Conservation (phyloP, 257 asterid genomes). For the Penstemon newberryi region DNA sequence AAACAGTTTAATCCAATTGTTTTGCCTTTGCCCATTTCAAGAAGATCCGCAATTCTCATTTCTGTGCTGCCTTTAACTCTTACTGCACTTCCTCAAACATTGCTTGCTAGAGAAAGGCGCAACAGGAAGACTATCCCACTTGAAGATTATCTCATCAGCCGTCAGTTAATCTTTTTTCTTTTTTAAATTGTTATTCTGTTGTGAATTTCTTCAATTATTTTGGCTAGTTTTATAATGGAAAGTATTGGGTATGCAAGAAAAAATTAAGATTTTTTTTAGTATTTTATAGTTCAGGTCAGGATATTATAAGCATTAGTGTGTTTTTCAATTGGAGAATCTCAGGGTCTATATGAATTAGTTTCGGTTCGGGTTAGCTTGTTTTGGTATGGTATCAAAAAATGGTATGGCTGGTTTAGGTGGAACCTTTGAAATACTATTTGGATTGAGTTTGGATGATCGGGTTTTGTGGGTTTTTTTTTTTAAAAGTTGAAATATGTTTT, state of each 20-base stretch:
- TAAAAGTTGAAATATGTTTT: too few relatives aligned
- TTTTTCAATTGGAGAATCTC: neutral
- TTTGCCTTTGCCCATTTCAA: constrained; percentile 55
- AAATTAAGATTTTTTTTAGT: neutral
- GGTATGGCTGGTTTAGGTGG: too few relatives aligned
- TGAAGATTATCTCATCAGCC: constrained; percentile 64
- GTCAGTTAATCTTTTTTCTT: constrained; percentile 39
- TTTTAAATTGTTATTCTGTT: neutral
- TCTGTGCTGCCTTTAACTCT: constrained; percentile 57
- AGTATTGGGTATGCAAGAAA: too few relatives aligned
- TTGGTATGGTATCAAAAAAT: too few relatives aligned
- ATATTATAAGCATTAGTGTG: neutral
- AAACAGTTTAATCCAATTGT: constrained; percentile 24
- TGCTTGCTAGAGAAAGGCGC: constrained; percentile 89
- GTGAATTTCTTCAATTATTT: neutral
- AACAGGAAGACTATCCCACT: constrained; percentile 68
- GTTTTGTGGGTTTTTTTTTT: too few relatives aligned
- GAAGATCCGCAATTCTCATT: constrained; percentile 67
- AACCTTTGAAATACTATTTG: too few relatives aligned
- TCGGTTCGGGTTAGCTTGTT: too few relatives aligned
- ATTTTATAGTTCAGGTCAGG: neutral
- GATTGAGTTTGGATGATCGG: too few relatives aligned
- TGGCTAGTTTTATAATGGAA: neutral
- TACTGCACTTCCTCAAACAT: constrained; percentile 49
- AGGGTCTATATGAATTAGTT: too few relatives aligned